Evolutionary conservation across 2,329 filamentous ascomycete species (phyloP).

Genomic region (Phialocephala sp.): DNA sequence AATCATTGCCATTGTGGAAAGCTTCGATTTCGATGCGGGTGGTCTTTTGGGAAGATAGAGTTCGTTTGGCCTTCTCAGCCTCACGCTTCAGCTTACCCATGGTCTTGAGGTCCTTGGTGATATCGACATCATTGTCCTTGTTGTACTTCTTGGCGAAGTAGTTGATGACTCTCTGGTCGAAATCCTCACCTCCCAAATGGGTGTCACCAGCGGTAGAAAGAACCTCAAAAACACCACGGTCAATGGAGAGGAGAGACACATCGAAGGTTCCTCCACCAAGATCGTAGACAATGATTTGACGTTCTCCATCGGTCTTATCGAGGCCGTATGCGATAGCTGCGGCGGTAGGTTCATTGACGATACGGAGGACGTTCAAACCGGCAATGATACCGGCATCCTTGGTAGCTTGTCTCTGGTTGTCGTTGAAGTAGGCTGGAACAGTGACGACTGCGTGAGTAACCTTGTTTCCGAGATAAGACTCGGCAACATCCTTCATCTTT

Average conservation of each 20-base stretch:
- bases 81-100: constrained; percentile 99
- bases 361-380: constrained; percentile 92
- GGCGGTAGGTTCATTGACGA: constrained; percentile 95
- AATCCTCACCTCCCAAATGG: constrained; percentile 97
- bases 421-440: constrained; percentile 97
- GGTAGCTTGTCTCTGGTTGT: constrained; percentile 95
- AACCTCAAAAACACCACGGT: constrained; percentile 93
- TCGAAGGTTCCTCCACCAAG: constrained; percentile 94
- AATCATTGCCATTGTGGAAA: constrained; percentile 96
- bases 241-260: constrained; percentile 91
- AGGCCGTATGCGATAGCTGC: constrained; percentile 94
- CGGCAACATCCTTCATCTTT: constrained; percentile 86
- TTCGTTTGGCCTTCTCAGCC: constrained; percentile 99
- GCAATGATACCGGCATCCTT: constrained; percentile 94
- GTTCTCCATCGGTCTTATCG: constrained; percentile 82
- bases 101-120: constrained; percentile 93
- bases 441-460: constrained; percentile 90
- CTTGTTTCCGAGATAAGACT: constrained; percentile 80
- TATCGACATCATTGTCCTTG: constrained; percentile 94
- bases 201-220: constrained; percentile 95
- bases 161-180: constrained; percentile 97
- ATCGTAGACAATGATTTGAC: constrained; percentile 92
- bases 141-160: constrained; percentile 97
- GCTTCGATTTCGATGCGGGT: constrained; percentile 96
- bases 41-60: constrained; percentile 91